phyloP scores from a whole-genome alignment of 495 filamentous ascomycete species.

The Aspergillus sparsus region DNA sequence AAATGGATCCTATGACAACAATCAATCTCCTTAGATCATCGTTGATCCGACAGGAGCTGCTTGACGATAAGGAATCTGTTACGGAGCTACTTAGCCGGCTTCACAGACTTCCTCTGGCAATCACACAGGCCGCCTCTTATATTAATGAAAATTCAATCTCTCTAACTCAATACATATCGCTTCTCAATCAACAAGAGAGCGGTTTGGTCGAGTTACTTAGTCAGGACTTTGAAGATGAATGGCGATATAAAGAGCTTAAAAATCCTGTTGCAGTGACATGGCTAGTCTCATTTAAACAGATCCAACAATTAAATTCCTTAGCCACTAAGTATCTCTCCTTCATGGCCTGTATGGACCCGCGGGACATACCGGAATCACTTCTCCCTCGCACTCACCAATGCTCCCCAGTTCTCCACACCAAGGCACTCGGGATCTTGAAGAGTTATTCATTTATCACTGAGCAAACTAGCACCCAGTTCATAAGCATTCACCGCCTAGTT shows the following conservation, averaged over 20 bases:
- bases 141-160: conserved; percentile 45
- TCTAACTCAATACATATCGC: conserved; percentile 17
- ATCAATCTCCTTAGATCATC: background rate
- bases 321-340: background rate
- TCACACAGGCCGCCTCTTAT: conserved; percentile 51
- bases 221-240: background rate
- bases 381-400: background rate
- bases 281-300: background rate
- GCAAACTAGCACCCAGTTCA: conserved; percentile 7
- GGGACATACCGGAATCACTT: background rate
- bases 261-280: background rate
- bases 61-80: background rate
- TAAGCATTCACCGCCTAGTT: conserved; percentile 37
- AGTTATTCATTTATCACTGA: conserved; percentile 31
- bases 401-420: conserved; percentile 12
- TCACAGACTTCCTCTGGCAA: conserved; percentile 46
- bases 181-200: background rate
- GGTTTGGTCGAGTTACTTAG: background rate
- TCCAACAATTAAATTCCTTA: background rate
- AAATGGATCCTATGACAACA: background rate
- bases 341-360: background rate
- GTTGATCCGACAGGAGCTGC: background rate
- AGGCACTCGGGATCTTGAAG: conserved; percentile 35
- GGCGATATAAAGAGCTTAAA: background rate
- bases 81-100: conserved; percentile 38